phyloP scores from a whole-genome alignment of 805 yeast genomes.

The Wickerhamiella musiphila region DNA sequence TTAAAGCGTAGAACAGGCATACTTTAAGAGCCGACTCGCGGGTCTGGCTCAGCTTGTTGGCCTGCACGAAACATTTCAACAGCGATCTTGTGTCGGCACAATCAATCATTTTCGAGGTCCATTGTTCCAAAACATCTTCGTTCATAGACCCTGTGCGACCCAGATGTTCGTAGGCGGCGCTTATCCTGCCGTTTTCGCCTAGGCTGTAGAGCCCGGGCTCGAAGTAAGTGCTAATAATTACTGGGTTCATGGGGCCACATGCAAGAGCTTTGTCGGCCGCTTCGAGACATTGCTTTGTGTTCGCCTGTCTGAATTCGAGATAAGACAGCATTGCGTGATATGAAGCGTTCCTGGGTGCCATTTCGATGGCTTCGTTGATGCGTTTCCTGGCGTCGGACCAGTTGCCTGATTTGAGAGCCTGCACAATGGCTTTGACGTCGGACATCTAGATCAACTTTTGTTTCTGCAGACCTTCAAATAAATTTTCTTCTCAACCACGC shows the following conservation, averaged over 20 bases:
- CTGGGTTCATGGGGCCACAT: conserved; percentile 4
- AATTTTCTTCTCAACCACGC: no score
- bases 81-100: conserved; percentile 10
- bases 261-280: conserved; percentile 8
- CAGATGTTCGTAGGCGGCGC: conserved; percentile 12
- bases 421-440: conserved; percentile 6
- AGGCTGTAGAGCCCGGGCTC: conserved; percentile 13
- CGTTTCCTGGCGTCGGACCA: conserved; percentile 35
- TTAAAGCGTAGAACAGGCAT: conserved; percentile 30
- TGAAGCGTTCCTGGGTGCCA: conserved; percentile 40
- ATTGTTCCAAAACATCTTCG: conserved; percentile 11
- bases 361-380: conserved; percentile 31
- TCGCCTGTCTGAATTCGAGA: conserved; percentile 5
- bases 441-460: no score
- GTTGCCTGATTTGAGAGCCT: conserved; percentile 36
- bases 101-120: conserved; percentile 11
- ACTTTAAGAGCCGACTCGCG: conserved; percentile 13
- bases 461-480: no score
- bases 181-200: conserved; percentile 19
- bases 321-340: conserved; percentile 19
- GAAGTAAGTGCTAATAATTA: conserved; percentile 19
- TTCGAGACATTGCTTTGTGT: conserved; percentile 5
- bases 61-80: conserved; percentile 14
- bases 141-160: conserved; percentile 11
- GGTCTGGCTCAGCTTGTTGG: conserved; percentile 11